Evolutionary conservation across 2,329 filamentous ascomycete genomes (phyloP), one percentile per base, ranked within the genome.

Genomic region (Arthrobotrys entomopaga): DNA sequence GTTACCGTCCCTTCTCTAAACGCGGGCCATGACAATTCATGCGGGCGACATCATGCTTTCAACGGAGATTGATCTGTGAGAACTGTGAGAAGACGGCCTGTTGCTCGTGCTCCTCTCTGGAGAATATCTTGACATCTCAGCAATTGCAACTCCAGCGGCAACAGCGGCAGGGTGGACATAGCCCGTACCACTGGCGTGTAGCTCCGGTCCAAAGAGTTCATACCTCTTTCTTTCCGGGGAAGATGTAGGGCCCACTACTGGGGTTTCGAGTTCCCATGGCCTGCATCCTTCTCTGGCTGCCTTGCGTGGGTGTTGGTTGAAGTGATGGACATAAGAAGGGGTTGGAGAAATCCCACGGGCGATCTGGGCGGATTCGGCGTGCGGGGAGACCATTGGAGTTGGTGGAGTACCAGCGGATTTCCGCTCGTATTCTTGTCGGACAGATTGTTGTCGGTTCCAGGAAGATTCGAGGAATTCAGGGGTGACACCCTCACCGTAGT

Each of bases 391-490:
- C 52, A 77, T 77, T 43, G 78, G 78, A 11, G 78, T 79, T 70
- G 76, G 77, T 10, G 78, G 78, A 10, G 76, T 76, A 29, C 34
- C 73, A n/a, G 57, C 56, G 11, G 52, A 52, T n/a, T 64, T 65
- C n/a, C 65, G 53, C 57, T 74, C 54, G 48, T 72, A 67, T 22
- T 63, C 59, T 40, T 66, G 59, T 61, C 59, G 49, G 50, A 53
- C 20, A 29, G 52, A 16, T 60, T 74, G 61, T 43, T 83, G 84
- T 8, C 83, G 82, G 80, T 84, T 85, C 88, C 90, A 92, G n/a
- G 89, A 87, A 79, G 89, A 88, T 82, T 92, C 90, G 19, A 92
- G 84, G 38, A 87, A 84, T 13, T 85, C 84, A 0, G 90, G 87
- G 56, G 87, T 88, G 1, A 85, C 84, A 38, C 87, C 86, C 13